These are phyloP conservation scores for Bipolaris oryzae DNA, from an alignment of 2,329 filamentous ascomycete species.

Conservation along the genomic window DNA sequence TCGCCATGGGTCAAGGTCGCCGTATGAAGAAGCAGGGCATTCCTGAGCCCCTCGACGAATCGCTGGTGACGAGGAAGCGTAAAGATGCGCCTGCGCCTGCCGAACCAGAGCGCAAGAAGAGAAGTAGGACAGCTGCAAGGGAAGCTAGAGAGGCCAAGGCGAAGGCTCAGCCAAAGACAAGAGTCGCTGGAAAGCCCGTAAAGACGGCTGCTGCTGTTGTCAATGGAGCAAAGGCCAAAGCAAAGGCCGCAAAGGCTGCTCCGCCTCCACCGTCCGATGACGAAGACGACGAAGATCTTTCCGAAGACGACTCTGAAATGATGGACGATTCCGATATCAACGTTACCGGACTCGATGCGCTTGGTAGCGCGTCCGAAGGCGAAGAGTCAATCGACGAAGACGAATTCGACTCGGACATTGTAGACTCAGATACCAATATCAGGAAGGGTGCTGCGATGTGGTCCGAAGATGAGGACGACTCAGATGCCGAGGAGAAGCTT, in stretches of 20 bases:
- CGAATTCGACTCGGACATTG: conserved; percentile 49
- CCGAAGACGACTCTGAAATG: conserved; percentile 41
- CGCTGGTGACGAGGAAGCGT: conserved; percentile 78
- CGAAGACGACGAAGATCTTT: conserved; percentile 37
- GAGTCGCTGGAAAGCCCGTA: conserved; percentile 14
- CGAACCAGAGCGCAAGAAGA: conserved; percentile 62
- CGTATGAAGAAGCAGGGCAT: conserved; percentile 96
- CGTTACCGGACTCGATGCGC: conserved; percentile 47
- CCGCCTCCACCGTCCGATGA: conserved; percentile 40
- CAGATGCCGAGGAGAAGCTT: conserved; percentile 84
- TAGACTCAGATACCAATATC: conserved; percentile 67
- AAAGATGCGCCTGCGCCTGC: conserved; percentile 72
- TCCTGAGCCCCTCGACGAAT: conserved; percentile 80
- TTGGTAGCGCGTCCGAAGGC: conserved; percentile 47
- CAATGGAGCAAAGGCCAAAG: conserved; percentile 43
- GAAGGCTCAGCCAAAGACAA: conserved; percentile 24
- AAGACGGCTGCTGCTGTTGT: conserved; percentile 50
- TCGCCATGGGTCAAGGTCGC: conserved; percentile 80
- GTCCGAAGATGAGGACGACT: conserved; percentile 95
- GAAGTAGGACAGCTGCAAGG: conserved; percentile 54
- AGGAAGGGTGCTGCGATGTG: conserved; percentile 70
- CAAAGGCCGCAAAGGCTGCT: conserved; percentile 39
- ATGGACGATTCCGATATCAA: conserved; percentile 50
- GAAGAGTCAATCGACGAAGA: conserved; percentile 49
- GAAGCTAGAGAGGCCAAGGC: conserved; percentile 24